Conservation (phyloP, 257 asterid species). For the Mitragyna speciosa region DNA sequence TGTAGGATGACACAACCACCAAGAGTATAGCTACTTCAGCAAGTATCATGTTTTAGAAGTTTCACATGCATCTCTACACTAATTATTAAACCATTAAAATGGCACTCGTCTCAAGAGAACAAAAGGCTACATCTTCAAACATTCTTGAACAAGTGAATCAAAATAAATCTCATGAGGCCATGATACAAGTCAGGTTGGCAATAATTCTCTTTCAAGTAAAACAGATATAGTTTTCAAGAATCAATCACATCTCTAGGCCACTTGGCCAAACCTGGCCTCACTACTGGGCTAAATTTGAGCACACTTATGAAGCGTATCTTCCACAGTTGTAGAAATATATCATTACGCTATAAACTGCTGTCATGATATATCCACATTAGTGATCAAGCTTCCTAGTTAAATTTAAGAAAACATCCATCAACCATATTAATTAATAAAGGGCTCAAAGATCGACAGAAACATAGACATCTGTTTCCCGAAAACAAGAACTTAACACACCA, state of each 20-base stretch:
- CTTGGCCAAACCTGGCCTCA: neutral
- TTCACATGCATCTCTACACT: neutral
- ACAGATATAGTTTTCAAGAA: neutral
- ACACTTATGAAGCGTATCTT: neutral
- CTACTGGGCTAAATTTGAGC: neutral
- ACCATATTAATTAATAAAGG: neutral
- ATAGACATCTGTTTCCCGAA: neutral
- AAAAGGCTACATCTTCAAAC: neutral
- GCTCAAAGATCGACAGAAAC: neutral
- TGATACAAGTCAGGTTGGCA: neutral
- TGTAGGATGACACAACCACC: slow-evolving; percentile 23
- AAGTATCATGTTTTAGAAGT: neutral
- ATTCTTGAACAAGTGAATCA: neutral
- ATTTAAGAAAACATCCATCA: neutral
- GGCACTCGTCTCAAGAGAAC: neutral
- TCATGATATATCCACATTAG: neutral
- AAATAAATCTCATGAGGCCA: neutral
- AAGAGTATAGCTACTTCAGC: slow-evolving; percentile 2
- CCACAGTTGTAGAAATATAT: neutral
- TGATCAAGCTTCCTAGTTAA: neutral
- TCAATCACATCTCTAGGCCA: neutral
- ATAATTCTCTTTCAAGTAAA: neutral
- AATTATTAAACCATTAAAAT: neutral
- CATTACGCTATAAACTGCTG: neutral
- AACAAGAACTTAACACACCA: neutral